These are phyloP conservation scores for Sphaceloma murrayae DNA, from an alignment of 2,329 filamentous ascomycete species.

Conservation along the genomic window DNA sequence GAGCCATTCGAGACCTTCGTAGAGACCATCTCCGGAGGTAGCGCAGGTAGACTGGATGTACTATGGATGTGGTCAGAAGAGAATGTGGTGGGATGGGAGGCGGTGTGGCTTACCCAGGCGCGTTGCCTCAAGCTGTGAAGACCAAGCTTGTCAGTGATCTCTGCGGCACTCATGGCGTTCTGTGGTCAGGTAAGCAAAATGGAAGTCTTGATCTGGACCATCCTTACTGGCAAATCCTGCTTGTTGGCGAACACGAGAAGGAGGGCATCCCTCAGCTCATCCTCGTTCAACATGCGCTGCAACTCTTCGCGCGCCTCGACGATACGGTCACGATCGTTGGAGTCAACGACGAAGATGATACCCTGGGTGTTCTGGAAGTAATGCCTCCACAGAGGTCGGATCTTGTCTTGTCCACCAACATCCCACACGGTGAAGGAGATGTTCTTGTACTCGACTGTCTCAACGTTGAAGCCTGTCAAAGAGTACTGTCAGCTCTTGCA, in stretches of 20 bases:
- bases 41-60: slow-evolving; percentile 99
- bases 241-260: slow-evolving; percentile 97
- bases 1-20: slow-evolving; percentile 78
- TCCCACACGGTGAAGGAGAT: slow-evolving; percentile 99
- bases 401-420: slow-evolving; percentile 98
- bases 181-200: too few species aligned
- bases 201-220: too few species aligned
- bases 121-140: slow-evolving; percentile 98
- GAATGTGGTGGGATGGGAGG: neutral
- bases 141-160: slow-evolving; percentile 99
- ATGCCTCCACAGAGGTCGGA: slow-evolving; percentile 91
- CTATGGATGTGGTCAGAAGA: slow-evolving; percentile 32
- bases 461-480: slow-evolving; percentile 75
- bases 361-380: slow-evolving; percentile 95
- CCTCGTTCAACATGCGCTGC: slow-evolving; percentile 94
- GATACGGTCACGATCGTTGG: slow-evolving; percentile 80
- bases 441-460: slow-evolving; percentile 98
- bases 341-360: slow-evolving; percentile 97
- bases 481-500: neutral
- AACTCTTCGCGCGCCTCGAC: slow-evolving; percentile 89
- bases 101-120: slow-evolving; percentile 69
- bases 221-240: slow-evolving; percentile 84
- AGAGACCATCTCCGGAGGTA: slow-evolving; percentile 97
- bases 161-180: slow-evolving; percentile 99
- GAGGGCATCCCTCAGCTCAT: slow-evolving; percentile 93